These are phyloP conservation scores for Hevea brasiliensis DNA, from an alignment of 345 rosid species.

Conservation along the genomic window DNA sequence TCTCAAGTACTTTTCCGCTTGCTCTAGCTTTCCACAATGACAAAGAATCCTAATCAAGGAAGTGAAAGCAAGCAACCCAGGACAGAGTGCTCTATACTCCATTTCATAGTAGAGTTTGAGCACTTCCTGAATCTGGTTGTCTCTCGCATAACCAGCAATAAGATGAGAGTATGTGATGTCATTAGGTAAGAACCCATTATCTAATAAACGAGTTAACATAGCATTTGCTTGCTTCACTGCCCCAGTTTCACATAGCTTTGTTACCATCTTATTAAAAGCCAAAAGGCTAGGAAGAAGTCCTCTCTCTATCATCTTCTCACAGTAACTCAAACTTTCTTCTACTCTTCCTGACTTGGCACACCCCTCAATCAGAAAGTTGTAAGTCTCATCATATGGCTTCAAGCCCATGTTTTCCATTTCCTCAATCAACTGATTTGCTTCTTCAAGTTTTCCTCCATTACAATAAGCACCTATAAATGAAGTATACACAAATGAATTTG, in stretches of 20 bases:
- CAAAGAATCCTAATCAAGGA: conserved; percentile 51
- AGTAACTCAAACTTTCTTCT: conserved; percentile 39
- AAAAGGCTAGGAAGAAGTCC: conserved; percentile 51
- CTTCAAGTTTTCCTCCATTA: conserved; percentile 39
- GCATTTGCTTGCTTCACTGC: conserved; percentile 43
- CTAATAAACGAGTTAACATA: conserved; percentile 45
- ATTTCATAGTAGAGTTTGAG: conserved; percentile 71
- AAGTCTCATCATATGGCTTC: conserved; percentile 60
- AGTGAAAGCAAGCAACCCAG: conserved; percentile 39
- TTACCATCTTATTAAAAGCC: conserved; percentile 54
- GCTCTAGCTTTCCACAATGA: conserved; percentile 43
- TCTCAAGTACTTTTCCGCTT: conserved; percentile 58
- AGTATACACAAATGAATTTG: conserved; percentile 59
- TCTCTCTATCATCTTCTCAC: conserved; percentile 47
- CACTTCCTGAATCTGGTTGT: conserved; percentile 49
- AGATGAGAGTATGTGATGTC: conserved; percentile 49
- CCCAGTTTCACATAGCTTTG: conserved; percentile 42
- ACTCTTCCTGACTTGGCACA: conserved; percentile 50
- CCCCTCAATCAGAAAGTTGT: conserved; percentile 47
- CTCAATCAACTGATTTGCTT: conserved; percentile 44
- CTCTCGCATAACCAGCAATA: conserved; percentile 50
- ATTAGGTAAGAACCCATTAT: conserved; percentile 55
- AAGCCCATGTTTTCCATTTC: conserved; percentile 56
- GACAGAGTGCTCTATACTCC: conserved; percentile 47
- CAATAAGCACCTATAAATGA: conserved; percentile 52